A percentile compares a stretch with the other conserved stretches of the same genome.
Conservation (phyloP, 805 yeast genomes). For the Ogataea naganishii region DNA sequence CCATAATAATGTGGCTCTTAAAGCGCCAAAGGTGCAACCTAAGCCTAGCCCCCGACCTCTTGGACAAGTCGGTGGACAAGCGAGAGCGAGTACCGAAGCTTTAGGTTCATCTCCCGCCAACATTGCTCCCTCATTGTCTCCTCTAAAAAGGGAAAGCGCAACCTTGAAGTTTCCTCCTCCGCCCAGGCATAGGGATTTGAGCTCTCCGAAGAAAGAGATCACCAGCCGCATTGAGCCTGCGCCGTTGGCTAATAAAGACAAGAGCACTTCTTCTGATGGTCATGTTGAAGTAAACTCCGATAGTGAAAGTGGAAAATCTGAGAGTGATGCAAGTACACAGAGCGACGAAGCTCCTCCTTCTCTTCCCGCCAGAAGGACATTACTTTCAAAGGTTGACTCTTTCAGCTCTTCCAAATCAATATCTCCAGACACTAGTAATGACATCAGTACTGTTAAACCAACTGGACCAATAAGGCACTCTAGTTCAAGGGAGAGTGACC, state of each 20-base stretch:
- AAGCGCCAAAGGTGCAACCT: neutral
- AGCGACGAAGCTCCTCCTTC: slow-evolving; percentile 4
- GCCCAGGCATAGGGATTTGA: slow-evolving; percentile 5
- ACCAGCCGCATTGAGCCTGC: slow-evolving; percentile 2
- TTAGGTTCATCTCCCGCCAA: slow-evolving; percentile 1
- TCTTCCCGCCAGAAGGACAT: slow-evolving; percentile 3
- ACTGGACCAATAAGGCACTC: neutral
- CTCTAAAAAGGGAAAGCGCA: neutral
- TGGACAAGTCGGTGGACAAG: slow-evolving; percentile 3
- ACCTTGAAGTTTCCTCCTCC: slow-evolving; percentile 3
- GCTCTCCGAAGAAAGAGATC: slow-evolving; percentile 2
- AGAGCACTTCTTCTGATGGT: slow-evolving; percentile 1
- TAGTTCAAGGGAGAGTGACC: neutral
- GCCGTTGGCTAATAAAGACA: slow-evolving; percentile 1
- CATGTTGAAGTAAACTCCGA: neutral
- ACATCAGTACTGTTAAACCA: neutral
- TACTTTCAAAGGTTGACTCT: neutral
- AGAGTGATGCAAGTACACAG: neutral
- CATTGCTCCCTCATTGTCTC: neutral
- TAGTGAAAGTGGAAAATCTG: slow-evolving; percentile 1
- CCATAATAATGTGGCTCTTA: slow-evolving; percentile 3
- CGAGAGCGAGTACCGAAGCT: neutral
- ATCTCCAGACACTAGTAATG: slow-evolving; percentile 22
- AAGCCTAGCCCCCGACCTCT: neutral
- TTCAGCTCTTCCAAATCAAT: slow-evolving; percentile 12